Evolutionary conservation across 495 filamentous ascomycete genomes (phyloP).

Genomic region (Talaromyces nanjingensis): DNA sequence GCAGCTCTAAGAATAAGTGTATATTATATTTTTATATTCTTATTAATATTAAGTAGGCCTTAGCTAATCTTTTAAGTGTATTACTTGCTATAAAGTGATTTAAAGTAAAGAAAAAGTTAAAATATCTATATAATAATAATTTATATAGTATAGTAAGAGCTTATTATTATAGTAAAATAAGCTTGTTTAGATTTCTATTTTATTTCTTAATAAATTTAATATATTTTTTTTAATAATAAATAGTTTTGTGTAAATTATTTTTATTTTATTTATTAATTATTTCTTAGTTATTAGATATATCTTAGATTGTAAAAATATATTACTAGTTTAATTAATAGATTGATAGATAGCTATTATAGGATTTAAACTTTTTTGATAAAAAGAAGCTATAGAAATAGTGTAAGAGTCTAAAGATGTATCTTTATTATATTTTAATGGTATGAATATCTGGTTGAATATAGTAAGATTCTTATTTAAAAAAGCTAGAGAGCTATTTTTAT

Average conservation of each 20-base stretch:
- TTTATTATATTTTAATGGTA: not conserved
- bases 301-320: constrained; percentile 35
- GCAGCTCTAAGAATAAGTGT: constrained; percentile 66
- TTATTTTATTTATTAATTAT: constrained; percentile 47
- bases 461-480: no score
- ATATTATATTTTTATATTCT: constrained; percentile 83
- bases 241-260: constrained; percentile 68
- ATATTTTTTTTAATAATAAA: constrained; percentile 75
- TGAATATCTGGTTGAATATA: not conserved
- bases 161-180: constrained; percentile 63
- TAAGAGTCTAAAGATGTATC: not conserved
- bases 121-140: constrained; percentile 66
- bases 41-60: constrained; percentile 72
- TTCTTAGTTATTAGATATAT: constrained; percentile 69
- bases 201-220: constrained; percentile 63
- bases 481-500: not conserved
- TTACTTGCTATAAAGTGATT: constrained; percentile 64
- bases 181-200: constrained; percentile 29
- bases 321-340: no score
- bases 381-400: not conserved
- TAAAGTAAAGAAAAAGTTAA: constrained; percentile 73
- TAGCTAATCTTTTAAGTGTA: constrained; percentile 50
- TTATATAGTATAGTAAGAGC: constrained; percentile 64
- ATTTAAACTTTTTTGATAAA: not conserved
- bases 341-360: constrained; percentile 21